Percentiles rank a stretch among this genome's conserved stretches.
These are phyloP conservation scores for Noccaea bulbosa DNA, from an alignment of 345 rosid genomes.

Conservation along the genomic window DNA sequence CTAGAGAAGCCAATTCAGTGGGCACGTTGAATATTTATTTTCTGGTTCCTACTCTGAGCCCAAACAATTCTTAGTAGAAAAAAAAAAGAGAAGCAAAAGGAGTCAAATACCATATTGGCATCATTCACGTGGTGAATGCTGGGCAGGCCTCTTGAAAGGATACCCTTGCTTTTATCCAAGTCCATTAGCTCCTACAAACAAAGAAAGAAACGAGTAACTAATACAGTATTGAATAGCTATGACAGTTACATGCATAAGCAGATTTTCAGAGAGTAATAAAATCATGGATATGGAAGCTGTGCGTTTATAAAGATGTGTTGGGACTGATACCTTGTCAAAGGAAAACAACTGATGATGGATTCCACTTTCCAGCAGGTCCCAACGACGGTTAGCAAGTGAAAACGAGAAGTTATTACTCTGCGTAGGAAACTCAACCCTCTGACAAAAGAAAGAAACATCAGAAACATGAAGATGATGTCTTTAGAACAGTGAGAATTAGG, in stretches of 20 bases:
- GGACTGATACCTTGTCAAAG: constrained; percentile 67
- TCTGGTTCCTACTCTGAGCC: constrained; percentile 4
- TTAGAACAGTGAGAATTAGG: constrained; percentile 17
- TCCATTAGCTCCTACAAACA: constrained; percentile 76
- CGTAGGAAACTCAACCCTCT: constrained; percentile 97
- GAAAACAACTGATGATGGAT: constrained; percentile 62
- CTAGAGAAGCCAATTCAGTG: constrained; percentile 20
- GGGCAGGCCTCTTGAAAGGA: constrained; percentile 74
- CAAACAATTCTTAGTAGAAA: background rate
- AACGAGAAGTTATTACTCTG: constrained; percentile 80
- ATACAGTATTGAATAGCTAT: constrained; percentile 21
- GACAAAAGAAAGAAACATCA: constrained; percentile 41
- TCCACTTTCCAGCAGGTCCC: constrained; percentile 75
- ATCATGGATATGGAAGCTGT: constrained; percentile 4
- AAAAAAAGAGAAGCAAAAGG: constrained; percentile 2
- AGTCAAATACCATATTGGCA: constrained; percentile 63
- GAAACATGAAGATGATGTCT: constrained; percentile 31
- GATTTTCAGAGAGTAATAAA: background rate
- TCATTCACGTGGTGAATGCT: constrained; percentile 81
- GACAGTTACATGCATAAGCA: constrained; percentile 2
- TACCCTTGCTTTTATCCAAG: constrained; percentile 72
- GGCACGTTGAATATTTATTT: constrained; percentile 9
- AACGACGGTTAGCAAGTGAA: constrained; percentile 79
- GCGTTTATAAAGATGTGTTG: constrained; percentile 9
- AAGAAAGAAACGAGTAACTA: constrained; percentile 8